Evolutionary conservation across 306 rosid species (phyloP).

Genomic region (Inga leiocalycina): DNA sequence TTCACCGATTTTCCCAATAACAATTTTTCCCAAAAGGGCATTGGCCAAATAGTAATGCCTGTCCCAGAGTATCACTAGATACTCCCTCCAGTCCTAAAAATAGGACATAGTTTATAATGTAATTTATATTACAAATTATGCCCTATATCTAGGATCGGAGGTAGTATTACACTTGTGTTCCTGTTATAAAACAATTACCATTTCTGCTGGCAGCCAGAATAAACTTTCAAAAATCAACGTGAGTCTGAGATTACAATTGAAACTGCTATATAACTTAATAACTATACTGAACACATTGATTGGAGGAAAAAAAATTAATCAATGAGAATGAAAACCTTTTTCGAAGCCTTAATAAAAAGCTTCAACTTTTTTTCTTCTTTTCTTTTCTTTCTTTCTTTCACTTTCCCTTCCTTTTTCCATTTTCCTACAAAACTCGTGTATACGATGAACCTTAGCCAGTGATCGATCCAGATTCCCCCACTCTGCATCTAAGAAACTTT

Average conservation of each 20-base stretch:
- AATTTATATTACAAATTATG: no score
- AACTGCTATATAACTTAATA: not conserved
- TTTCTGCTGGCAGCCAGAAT: not conserved
- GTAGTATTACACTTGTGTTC: not conserved
- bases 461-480: slow-evolving; percentile 18
- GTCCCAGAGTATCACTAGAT: not conserved
- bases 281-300: slow-evolving; percentile 26
- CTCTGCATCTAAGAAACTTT: slow-evolving; percentile 34
- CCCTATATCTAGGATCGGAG: no score
- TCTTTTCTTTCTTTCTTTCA: not conserved
- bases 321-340: slow-evolving; percentile 42
- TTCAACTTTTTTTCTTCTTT: not conserved
- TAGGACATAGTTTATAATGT: no score
- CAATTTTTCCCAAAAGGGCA: no score
- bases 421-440: slow-evolving; percentile 66
- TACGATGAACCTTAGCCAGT: no score
- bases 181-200: slow-evolving; percentile 10
- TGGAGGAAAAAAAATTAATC: slow-evolving; percentile 24
- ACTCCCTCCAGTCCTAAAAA: no score
- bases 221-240: not conserved
- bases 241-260: not conserved
- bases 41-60: not conserved
- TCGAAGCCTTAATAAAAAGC: slow-evolving; percentile 40
- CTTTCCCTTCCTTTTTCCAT: not conserved
- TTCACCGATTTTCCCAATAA: no score